phyloP scores from a whole-genome alignment of 495 filamentous ascomycete genomes.

The Annulohypoxylon moriforme region DNA sequence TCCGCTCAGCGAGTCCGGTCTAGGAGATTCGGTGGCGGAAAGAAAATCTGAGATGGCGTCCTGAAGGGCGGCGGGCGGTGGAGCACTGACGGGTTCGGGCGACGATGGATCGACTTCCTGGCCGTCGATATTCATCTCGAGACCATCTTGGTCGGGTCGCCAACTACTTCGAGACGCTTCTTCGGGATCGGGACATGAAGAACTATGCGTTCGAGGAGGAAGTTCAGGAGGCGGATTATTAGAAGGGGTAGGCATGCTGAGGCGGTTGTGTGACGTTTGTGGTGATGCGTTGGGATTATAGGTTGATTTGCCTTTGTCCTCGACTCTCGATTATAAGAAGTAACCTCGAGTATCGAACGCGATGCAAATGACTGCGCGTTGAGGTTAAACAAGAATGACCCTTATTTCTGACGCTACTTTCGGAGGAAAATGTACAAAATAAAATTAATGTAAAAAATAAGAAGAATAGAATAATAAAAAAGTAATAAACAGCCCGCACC shows the following conservation, averaged over 20 bases:
- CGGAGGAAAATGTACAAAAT: conserved; percentile 24
- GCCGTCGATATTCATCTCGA: conserved; percentile 42
- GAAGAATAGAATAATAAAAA: conserved; percentile 12
- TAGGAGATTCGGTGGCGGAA: conserved; percentile 54
- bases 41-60: conserved; percentile 37
- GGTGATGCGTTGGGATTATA: background rate
- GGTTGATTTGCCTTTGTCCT: conserved; percentile 15
- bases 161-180: conserved; percentile 32
- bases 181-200: conserved; percentile 61
- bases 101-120: conserved; percentile 39
- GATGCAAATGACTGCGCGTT: conserved; percentile 26
- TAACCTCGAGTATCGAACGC: conserved; percentile 15
- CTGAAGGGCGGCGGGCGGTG: conserved; percentile 12
- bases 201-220: conserved; percentile 53
- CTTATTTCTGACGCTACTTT: background rate
- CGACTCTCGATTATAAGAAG: background rate
- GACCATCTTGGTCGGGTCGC: conserved; percentile 46
- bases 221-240: conserved; percentile 54
- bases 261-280: background rate
- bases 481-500: conserved; percentile 22
- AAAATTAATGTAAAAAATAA: conserved; percentile 37
- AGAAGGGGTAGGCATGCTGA: conserved; percentile 65
- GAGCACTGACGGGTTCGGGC: conserved; percentile 37
- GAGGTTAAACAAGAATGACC: conserved; percentile 15
- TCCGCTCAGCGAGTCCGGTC: conserved; percentile 47